A percentile compares a stretch with the other conserved stretches of the same genome.
These are phyloP conservation scores for Calocybe cyanea DNA, from an alignment of 768 basidiomycete genomes.

Conservation along the genomic window DNA sequence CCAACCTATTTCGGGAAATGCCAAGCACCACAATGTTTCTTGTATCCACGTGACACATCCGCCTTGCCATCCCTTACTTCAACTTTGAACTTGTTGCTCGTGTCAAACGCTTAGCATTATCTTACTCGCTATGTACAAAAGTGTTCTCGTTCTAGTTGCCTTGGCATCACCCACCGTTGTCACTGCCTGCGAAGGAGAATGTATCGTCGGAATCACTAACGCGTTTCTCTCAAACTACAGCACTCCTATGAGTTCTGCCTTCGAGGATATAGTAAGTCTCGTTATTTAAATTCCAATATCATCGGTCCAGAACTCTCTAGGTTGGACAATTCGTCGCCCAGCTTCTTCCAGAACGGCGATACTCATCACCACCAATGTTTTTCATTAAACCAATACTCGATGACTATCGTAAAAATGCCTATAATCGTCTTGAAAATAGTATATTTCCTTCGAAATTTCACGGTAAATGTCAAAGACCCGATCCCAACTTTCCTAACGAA, in stretches of 20 bases:
- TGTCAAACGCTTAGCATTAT: not conserved
- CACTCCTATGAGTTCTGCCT: slow-evolving; percentile 31
- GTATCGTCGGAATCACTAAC: slow-evolving; percentile 57
- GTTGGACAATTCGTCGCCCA: slow-evolving; percentile 9
- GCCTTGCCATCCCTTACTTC: too few relatives aligned
- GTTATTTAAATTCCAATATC: not conserved
- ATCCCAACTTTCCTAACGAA: slow-evolving; percentile 19
- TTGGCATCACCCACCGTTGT: slow-evolving; percentile 32
- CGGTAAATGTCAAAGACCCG: slow-evolving; percentile 63
- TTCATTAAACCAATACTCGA: slow-evolving; percentile 45
- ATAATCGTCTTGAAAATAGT: slow-evolving; percentile 41
- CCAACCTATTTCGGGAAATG: slow-evolving; percentile 1
- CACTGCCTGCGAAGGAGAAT: slow-evolving; percentile 66
- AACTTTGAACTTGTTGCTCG: too few relatives aligned
- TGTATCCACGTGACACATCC: too few relatives aligned
- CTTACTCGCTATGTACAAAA: slow-evolving; percentile 15
- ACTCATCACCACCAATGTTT: slow-evolving; percentile 13
- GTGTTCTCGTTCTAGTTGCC: slow-evolving; percentile 20
- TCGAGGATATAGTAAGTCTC: slow-evolving; percentile 39
- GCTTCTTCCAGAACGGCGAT: slow-evolving; percentile 9
- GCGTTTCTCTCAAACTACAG: slow-evolving; percentile 52
- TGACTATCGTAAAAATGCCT: slow-evolving; percentile 43
- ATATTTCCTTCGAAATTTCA: slow-evolving; percentile 74
- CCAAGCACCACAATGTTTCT: too few relatives aligned
- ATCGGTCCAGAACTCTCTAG: slow-evolving; percentile 7